A percentile compares a stretch with the other conserved stretches of the same genome.
These are phyloP conservation scores for Boletus reticuloceps DNA, from an alignment of 768 basidiomycete genomes.

Conservation along the genomic window DNA sequence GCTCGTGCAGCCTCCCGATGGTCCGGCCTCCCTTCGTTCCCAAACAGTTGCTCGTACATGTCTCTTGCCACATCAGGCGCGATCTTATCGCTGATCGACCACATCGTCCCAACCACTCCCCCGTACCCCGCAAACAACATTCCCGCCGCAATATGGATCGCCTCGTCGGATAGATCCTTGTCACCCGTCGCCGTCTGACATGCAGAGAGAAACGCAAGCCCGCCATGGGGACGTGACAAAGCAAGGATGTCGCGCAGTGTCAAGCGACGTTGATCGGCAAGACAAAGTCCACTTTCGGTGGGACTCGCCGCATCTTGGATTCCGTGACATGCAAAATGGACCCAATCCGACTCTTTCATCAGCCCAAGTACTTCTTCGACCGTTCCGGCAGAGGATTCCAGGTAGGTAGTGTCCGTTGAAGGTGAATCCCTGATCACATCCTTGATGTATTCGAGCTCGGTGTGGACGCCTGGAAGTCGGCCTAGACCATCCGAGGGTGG, in stretches of 20 bases:
- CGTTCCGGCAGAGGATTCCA: background rate
- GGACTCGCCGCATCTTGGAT: background rate
- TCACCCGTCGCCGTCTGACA: background rate
- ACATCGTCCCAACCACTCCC: background rate
- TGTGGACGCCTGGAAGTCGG: slow-evolving; percentile 9
- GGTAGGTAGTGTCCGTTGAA: background rate
- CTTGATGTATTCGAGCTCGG: slow-evolving; percentile 24
- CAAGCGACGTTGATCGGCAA: background rate
- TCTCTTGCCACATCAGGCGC: too few relatives aligned
- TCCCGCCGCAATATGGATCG: background rate
- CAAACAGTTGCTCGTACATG: too few relatives aligned
- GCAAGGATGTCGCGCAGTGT: background rate
- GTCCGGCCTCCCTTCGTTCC: too few relatives aligned
- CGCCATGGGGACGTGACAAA: background rate
- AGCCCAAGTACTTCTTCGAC: slow-evolving; percentile 10
- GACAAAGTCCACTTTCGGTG: background rate
- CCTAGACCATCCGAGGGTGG: slow-evolving; percentile 2
- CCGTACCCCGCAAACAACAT: slow-evolving; percentile 33
- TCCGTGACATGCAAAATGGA: background rate
- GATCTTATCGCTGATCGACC: background rate
- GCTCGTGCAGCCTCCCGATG: too few relatives aligned
- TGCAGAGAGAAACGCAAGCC: background rate
- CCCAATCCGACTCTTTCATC: background rate
- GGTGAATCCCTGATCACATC: background rate
- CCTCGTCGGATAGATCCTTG: background rate